Evolutionary conservation across 345 rosid species (phyloP), one percentile per base, ranked within the genome.

Genomic region (Gossypium turneri): DNA sequence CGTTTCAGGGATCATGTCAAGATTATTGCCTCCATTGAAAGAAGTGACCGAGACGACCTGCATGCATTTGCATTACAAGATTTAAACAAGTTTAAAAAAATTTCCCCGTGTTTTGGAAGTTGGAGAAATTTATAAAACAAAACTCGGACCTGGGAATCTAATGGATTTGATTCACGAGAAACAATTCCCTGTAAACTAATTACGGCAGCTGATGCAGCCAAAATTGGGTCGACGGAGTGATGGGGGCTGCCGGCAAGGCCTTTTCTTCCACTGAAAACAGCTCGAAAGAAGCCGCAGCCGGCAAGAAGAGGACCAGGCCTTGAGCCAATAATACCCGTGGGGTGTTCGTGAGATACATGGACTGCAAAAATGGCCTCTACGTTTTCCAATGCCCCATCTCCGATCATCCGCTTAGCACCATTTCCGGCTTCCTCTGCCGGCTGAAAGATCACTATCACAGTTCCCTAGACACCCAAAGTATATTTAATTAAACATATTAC

Each of bases 351-450:
- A 16, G 97, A 90, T 8, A 93, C 95, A 27, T 93, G 98, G 55
- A 84, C 85, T 0, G 92, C 95, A 43, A 93, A 93, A 60, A 91
- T 91, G 67, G 97, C 97, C 67, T 93, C 89, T 6, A 93, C 86
- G 55, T 89, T 79, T 2, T 88, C 93, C 2, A 91, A 77, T 0
- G 92, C 97, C 7, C 90, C 92, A 9, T 93, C 98, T 76, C 76
- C 86, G 0, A 91, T 93, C 98, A 93, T 89, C 52, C 81, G 55
- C 70, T 91, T 93, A 9, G 98, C 98, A 12, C 98, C 98, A 45
- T 93, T 93, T 34, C 98, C 98, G 12, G 97, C 98, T 86, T 93
- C 98, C 83, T 93, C 97, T 4, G 97, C 97, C 2, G 98, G 97
- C 75, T 93, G 97, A 67, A 93, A 93, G n/a, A 93, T 57, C 53